Conservation (phyloP, 352 stramenopile genomes). For the Globisporangium recalcitrans region DNA sequence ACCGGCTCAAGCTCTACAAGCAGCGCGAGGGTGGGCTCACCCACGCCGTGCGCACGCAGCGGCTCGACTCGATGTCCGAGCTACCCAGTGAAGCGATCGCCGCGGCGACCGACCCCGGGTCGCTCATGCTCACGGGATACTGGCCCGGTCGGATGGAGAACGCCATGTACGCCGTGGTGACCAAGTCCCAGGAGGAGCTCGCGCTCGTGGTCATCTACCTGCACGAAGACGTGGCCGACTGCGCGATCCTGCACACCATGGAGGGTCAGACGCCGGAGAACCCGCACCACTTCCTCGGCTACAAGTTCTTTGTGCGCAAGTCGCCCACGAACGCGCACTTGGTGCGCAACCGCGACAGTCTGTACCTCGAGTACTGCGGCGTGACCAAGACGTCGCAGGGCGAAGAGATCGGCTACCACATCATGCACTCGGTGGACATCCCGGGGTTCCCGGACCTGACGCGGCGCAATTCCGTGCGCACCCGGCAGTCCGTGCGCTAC, state of each 20-base stretch:
- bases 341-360: slow-evolving; percentile 48
- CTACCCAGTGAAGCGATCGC: slow-evolving; percentile 26
- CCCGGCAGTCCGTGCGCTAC: slow-evolving; percentile 44
- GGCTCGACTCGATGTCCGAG: slow-evolving; percentile 24
- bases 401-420: slow-evolving; percentile 55
- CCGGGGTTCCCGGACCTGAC: slow-evolving; percentile 46
- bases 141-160: slow-evolving; percentile 45
- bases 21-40: slow-evolving; percentile 29
- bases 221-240: slow-evolving; percentile 58
- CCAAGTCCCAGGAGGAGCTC: slow-evolving; percentile 49
- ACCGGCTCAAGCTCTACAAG: slow-evolving; percentile 46
- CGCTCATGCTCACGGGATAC: slow-evolving; percentile 46
- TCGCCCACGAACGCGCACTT: slow-evolving; percentile 34
- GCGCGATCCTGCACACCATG: slow-evolving; percentile 50
- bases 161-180: slow-evolving; percentile 47
- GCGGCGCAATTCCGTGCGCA: slow-evolving; percentile 47
- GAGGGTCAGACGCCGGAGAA: slow-evolving; percentile 35
- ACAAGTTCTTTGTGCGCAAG: slow-evolving; percentile 63
- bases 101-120: slow-evolving; percentile 20
- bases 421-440: slow-evolving; percentile 68
- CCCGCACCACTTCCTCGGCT: slow-evolving; percentile 58
- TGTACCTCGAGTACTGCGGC: slow-evolving; percentile 57
- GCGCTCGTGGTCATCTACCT: slow-evolving; percentile 52
- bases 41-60: slow-evolving; percentile 21
- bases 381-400: slow-evolving; percentile 33